phyloP scores from a whole-genome alignment of 2,329 filamentous ascomycete species.

The Cercospora sesami region DNA sequence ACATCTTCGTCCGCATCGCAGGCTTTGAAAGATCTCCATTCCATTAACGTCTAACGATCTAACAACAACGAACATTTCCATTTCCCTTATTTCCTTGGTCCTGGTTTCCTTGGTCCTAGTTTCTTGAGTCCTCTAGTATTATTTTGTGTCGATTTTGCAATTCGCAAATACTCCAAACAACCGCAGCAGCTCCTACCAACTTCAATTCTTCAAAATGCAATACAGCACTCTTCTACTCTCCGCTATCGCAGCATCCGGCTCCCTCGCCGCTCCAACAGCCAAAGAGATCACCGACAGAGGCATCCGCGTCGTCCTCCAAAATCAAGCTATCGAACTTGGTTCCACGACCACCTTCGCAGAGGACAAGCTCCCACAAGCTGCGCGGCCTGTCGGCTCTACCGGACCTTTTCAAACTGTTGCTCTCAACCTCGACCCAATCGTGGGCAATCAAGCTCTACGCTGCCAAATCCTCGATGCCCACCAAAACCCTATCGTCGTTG shows the following conservation, averaged over 20 bases:
- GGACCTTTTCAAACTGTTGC: constrained; percentile 19
- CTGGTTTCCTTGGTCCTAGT: constrained; percentile 13
- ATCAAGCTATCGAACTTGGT: constrained; percentile 8
- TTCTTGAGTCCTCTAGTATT: constrained; percentile 10
- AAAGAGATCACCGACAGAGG: constrained; percentile 10
- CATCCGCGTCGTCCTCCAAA: constrained; percentile 18
- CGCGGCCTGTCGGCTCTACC: constrained; percentile 11
- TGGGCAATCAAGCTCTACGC: constrained; percentile 19
- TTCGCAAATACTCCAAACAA: not conserved
- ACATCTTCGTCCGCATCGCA: not conserved
- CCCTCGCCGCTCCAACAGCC: constrained; percentile 16
- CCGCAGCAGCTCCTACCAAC: not conserved
- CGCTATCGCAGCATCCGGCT: constrained; percentile 15
- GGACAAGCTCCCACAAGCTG: constrained; percentile 9
- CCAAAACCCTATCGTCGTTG: constrained; percentile 15
- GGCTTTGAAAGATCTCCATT: not conserved
- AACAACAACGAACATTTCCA: constrained; percentile 6
- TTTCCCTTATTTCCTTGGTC: not conserved
- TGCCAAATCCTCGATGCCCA: constrained; percentile 21
- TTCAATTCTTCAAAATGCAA: constrained; percentile 24
- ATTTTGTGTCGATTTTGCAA: not conserved
- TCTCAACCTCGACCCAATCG: constrained; percentile 17
- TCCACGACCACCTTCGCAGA: constrained; percentile 20
- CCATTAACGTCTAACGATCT: not conserved
- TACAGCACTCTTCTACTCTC: constrained; percentile 19